These are phyloP conservation scores for Mortierella sp. DNA, from an alignment of 371 early-diverging fungal genomes.

Conservation along the genomic window DNA sequence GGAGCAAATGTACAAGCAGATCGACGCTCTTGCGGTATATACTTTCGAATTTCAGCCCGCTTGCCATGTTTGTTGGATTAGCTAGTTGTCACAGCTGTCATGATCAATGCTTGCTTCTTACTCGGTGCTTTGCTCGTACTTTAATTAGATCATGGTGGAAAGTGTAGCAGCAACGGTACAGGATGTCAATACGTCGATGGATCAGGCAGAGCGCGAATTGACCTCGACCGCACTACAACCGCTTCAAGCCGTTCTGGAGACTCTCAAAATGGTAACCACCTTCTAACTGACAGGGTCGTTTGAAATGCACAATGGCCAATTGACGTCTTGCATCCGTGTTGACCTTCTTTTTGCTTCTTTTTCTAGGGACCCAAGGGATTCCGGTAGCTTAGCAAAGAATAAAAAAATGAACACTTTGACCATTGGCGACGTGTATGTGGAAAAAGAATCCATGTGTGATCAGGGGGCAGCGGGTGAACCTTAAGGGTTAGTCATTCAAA, in stretches of 20 bases:
- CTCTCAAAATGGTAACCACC: slow-evolving; percentile 52
- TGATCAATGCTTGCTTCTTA: not conserved
- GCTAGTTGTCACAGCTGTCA: too few relatives aligned
- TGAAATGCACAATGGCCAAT: too few relatives aligned
- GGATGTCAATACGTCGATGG: slow-evolving; percentile 22
- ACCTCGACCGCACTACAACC: slow-evolving; percentile 36
- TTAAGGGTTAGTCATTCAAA: too few relatives aligned
- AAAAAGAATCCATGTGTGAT: too few relatives aligned
- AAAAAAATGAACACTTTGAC: not conserved
- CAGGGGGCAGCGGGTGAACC: too few relatives aligned
- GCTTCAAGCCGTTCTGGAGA: slow-evolving; percentile 47
- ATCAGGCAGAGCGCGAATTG: slow-evolving; percentile 46
- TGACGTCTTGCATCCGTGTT: not conserved
- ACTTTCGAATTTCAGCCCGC: not conserved
- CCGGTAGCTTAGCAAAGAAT: not conserved
- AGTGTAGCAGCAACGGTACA: slow-evolving; percentile 33
- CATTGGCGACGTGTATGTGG: too few relatives aligned
- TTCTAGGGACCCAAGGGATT: slow-evolving; percentile 39
- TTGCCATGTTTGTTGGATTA: not conserved
- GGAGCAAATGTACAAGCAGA: slow-evolving; percentile 44
- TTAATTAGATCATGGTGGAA: slow-evolving; percentile 38
- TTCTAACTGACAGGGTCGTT: too few relatives aligned
- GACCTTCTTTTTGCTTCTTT: not conserved
- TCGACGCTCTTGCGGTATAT: slow-evolving; percentile 47
- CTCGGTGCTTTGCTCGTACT: not conserved